Evolutionary conservation across 1,284 basidiomycete genomes (phyloP).

Genomic region (Exobasidium rhododendri): DNA sequence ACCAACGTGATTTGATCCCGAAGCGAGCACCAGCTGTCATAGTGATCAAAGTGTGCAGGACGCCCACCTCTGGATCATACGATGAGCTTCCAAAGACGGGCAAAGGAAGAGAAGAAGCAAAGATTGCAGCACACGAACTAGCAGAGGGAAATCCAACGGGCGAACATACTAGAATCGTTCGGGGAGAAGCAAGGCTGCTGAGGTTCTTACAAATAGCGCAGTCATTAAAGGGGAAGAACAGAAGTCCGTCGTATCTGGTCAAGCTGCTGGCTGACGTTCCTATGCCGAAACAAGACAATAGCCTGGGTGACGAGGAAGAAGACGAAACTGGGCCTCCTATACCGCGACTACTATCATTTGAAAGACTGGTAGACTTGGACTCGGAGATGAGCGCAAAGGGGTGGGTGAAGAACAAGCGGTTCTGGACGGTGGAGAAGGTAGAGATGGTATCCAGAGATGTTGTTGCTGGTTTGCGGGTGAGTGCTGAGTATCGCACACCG

Average conservation of each 20-base stretch:
- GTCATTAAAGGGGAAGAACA: conserved; percentile 17
- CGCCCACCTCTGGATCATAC: conserved; percentile 38
- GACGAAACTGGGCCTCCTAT: conserved; percentile 20
- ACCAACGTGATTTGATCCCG: background rate
- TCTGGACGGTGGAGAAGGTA: conserved; percentile 32
- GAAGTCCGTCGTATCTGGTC: conserved; percentile 22
- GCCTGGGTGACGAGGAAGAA: conserved; percentile 23
- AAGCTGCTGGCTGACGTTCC: conserved; percentile 27
- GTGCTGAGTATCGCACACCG: conserved; percentile 20
- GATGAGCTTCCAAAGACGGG: conserved; percentile 44
- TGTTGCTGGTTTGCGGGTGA: conserved; percentile 30
- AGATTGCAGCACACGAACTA: conserved; percentile 10
- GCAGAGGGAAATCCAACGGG: conserved; percentile 16
- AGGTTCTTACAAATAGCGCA: conserved; percentile 28
- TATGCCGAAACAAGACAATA: conserved; percentile 3
- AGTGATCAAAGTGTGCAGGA: conserved; percentile 44
- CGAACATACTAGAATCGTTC: conserved; percentile 36
- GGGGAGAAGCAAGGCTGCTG: conserved; percentile 42
- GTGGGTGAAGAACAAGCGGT: conserved; percentile 26
- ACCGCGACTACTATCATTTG: conserved; percentile 35
- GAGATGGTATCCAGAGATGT: conserved; percentile 34
- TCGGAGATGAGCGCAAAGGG: conserved; percentile 25
- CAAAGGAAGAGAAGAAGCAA: conserved; percentile 11
- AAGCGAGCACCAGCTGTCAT: conserved; percentile 25
- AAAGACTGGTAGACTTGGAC: conserved; percentile 40